These are phyloP conservation scores for Parastagonospora nodorum DNA, from an alignment of 2,329 filamentous ascomycete genomes.

Conservation along the genomic window DNA sequence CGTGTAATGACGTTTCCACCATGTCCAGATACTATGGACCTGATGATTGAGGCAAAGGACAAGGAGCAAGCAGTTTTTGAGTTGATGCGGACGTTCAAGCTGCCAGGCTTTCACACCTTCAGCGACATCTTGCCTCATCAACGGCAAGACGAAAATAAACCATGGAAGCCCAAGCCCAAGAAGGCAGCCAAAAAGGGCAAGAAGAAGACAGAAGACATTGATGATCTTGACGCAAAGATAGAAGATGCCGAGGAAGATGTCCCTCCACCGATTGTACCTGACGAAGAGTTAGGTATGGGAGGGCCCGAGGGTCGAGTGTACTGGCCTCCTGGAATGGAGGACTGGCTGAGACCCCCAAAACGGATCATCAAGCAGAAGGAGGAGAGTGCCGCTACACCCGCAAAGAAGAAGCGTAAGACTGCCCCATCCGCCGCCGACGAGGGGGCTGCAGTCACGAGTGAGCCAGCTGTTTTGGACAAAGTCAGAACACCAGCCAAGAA, in stretches of 20 bases:
- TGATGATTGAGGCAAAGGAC: constrained; percentile 99
- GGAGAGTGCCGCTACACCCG: constrained; percentile 34
- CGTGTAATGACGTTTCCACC: constrained; percentile 81
- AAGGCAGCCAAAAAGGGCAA: constrained; percentile 53
- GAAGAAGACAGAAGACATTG: constrained; percentile 47
- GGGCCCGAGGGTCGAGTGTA: constrained; percentile 82
- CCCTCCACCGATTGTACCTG: constrained; percentile 54
- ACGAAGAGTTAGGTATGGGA: constrained; percentile 83
- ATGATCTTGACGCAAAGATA: constrained; percentile 48
- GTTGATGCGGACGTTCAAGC: constrained; percentile 83
- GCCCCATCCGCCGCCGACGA: constrained; percentile 17
- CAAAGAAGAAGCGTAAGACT: constrained; percentile 40
- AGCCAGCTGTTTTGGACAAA: constrained; percentile 37
- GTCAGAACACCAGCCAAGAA: constrained; percentile 48
- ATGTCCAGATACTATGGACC: constrained; percentile 80
- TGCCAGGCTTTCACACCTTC: constrained; percentile 78
- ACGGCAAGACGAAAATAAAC: constrained; percentile 74
- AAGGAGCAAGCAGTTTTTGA: constrained; percentile 97
- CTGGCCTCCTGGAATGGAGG: constrained; percentile 88
- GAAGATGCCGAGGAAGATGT: constrained; percentile 46
- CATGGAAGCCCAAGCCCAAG: constrained; percentile 45
- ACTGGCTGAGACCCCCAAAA: constrained; percentile 85
- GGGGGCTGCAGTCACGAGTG: constrained; percentile 29
- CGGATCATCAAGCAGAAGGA: constrained; percentile 65
- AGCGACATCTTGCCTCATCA: constrained; percentile 79